A percentile compares a stretch with the other conserved stretches of the same genome.
Evolutionary conservation across 2,329 filamentous ascomycete genomes (phyloP).

Genomic region (Colletotrichum lentis): DNA sequence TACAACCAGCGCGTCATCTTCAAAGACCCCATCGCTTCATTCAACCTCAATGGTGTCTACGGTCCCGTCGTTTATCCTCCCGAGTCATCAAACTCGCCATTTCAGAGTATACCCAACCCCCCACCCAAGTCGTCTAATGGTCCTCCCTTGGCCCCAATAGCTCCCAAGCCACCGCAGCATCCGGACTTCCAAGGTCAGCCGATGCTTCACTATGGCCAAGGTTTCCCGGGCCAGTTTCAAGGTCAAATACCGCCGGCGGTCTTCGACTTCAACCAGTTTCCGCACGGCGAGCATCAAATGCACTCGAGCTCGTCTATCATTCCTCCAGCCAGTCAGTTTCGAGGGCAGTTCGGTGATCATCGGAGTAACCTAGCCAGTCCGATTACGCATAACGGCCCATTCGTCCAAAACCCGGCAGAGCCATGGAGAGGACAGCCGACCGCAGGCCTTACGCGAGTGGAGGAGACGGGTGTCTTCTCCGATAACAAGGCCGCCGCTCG

Average conservation of each 20-base stretch:
- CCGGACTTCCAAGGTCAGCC: constrained; percentile 47
- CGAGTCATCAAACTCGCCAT: constrained; percentile 55
- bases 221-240: constrained; percentile 42
- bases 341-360: constrained; percentile 22
- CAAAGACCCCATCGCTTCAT: constrained; percentile 74
- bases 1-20: constrained; percentile 84
- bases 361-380: constrained; percentile 28
- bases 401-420: constrained; percentile 3
- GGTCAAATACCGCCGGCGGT: constrained; percentile 39
- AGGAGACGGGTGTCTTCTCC: constrained; percentile 6
- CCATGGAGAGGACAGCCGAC: constrained; percentile 14
- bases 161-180: constrained; percentile 58
- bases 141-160: constrained; percentile 56
- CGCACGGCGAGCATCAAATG: constrained; percentile 35
- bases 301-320: constrained; percentile 35
- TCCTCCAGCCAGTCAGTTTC: constrained; percentile 33
- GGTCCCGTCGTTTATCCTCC: constrained; percentile 56
- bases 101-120: constrained; percentile 55
- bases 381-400: constrained; percentile 21
- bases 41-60: constrained; percentile 56
- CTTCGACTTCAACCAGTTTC: constrained; percentile 41
- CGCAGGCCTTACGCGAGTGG: constrained; percentile 3
- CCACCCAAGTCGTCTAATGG: constrained; percentile 52
- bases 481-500: neutral
- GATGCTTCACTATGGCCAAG: constrained; percentile 45